Conservation (phyloP, 202 grass and related monocot species). For the Hordeum pubiflorum region DNA sequence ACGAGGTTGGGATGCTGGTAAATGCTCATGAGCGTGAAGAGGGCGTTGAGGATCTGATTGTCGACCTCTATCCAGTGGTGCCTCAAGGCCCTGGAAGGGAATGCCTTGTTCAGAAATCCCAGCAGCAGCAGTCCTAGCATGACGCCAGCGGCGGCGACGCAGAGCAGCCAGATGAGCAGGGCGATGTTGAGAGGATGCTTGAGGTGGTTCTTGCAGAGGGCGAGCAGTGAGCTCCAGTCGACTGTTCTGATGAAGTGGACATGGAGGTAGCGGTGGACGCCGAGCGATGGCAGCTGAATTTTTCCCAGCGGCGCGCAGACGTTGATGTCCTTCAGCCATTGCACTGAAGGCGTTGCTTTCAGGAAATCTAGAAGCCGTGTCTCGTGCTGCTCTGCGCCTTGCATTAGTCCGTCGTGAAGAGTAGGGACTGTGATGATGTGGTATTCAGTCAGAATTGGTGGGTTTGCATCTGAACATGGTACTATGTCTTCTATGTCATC, state of each 20-base stretch:
- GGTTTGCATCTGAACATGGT: neutral
- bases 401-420: constrained; percentile 16
- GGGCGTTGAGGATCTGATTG: constrained; percentile 66
- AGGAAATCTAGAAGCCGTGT: constrained; percentile 54
- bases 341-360: constrained; percentile 44
- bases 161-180: constrained; percentile 53
- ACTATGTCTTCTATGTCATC: constrained; percentile 16
- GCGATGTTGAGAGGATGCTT: constrained; percentile 62
- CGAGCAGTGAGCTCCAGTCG: constrained; percentile 38
- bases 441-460: constrained; percentile 43
- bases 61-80: constrained; percentile 66
- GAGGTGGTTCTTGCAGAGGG: constrained; percentile 43
- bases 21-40: constrained; percentile 76
- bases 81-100: constrained; percentile 43
- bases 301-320: constrained; percentile 18
- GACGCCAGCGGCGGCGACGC: constrained; percentile 34
- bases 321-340: constrained; percentile 58
- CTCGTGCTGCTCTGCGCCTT: neutral
- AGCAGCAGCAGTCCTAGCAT: constrained; percentile 55
- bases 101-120: constrained; percentile 43
- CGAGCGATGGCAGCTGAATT: constrained; percentile 22
- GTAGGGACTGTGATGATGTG: constrained; percentile 17
- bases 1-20: constrained; percentile 55
- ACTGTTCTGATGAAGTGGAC: constrained; percentile 48
- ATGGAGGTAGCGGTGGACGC: constrained; percentile 16